Conservation (phyloP, 768 basidiomycete genomes). For the Boletus reticulatus region DNA sequence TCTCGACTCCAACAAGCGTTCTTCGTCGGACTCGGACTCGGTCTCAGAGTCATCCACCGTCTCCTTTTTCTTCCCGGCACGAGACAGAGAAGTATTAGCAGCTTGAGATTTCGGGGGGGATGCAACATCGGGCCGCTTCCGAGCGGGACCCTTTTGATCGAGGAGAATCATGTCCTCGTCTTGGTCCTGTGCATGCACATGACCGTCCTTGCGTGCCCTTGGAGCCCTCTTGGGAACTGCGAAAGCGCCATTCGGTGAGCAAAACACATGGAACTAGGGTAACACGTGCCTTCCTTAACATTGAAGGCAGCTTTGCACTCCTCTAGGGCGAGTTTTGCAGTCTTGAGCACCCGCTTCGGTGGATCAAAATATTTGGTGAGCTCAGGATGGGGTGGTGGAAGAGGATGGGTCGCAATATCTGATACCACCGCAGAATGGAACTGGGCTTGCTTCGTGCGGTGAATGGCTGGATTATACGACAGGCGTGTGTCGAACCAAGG, state of each 20-base stretch:
- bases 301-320: constrained; percentile 67
- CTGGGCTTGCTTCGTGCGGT: constrained; percentile 90
- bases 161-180: constrained; percentile 59
- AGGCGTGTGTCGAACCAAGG: constrained; percentile 77
- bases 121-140: constrained; percentile 15
- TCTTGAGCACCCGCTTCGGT: constrained; percentile 65
- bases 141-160: constrained; percentile 30
- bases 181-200: constrained; percentile 61
- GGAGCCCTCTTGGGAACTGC: constrained; percentile 64
- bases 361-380: constrained; percentile 82
- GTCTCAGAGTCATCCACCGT: constrained; percentile 47
- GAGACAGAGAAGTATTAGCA: neutral
- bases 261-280: neutral
- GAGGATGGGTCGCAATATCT: constrained; percentile 69
- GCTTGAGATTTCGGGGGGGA: constrained; percentile 7
- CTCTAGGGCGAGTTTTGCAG: constrained; percentile 53
- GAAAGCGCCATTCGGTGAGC: neutral
- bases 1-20: constrained; percentile 19
- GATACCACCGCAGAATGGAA: constrained; percentile 82
- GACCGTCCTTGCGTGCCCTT: constrained; percentile 58
- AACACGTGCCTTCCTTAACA: constrained; percentile 65
- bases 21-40: constrained; percentile 47
- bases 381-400: constrained; percentile 85
- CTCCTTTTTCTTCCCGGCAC: constrained; percentile 15
- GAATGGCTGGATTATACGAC: constrained; percentile 88